Percentiles rank a stretch among this genome's conserved stretches.
Conservation (phyloP, 495 filamentous ascomycete genomes). For the Acidomyces sp. region DNA sequence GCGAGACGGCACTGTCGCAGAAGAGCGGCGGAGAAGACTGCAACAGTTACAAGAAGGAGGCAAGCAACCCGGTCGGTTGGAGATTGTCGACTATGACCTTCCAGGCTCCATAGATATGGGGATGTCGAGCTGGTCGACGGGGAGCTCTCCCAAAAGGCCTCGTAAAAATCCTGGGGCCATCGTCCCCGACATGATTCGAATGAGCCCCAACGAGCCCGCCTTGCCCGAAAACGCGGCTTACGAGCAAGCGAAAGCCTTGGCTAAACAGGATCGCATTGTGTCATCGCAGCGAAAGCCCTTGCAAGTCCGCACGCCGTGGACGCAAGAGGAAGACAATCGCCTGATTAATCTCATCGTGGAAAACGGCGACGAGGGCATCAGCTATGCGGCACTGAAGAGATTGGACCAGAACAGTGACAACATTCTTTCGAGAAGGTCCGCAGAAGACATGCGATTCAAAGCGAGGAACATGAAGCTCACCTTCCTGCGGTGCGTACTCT, state of each 20-base stretch:
- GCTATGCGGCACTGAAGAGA: constrained; percentile 40
- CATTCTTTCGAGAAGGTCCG: neutral
- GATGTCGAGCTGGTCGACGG: neutral
- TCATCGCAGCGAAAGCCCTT: constrained; percentile 10
- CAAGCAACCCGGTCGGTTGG: neutral
- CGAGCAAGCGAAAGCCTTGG: constrained; percentile 18
- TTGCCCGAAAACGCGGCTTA: neutral
- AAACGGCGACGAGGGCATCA: constrained; percentile 35
- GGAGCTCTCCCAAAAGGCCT: constrained; percentile 8
- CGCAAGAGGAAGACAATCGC: constrained; percentile 32
- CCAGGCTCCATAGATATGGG: no score
- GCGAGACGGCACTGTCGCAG: constrained; percentile 13
- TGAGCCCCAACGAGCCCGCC: constrained; percentile 3
- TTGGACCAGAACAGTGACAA: constrained; percentile 1
- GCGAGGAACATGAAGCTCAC: constrained; percentile 19
- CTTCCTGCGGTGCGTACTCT: constrained; percentile 13
- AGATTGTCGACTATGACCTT: neutral
- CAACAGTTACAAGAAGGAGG: constrained; percentile 9
- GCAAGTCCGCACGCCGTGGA: constrained; percentile 39
- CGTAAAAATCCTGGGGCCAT: constrained; percentile 17
- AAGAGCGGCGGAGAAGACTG: constrained; percentile 3
- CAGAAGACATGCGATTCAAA: constrained; percentile 19
- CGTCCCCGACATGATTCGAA: constrained; percentile 4
- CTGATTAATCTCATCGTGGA: constrained; percentile 39
- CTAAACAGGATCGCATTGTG: constrained; percentile 13